These are phyloP conservation scores for Paecilomyces niveus DNA, from an alignment of 2,329 filamentous ascomycete genomes.

Conservation along the genomic window DNA sequence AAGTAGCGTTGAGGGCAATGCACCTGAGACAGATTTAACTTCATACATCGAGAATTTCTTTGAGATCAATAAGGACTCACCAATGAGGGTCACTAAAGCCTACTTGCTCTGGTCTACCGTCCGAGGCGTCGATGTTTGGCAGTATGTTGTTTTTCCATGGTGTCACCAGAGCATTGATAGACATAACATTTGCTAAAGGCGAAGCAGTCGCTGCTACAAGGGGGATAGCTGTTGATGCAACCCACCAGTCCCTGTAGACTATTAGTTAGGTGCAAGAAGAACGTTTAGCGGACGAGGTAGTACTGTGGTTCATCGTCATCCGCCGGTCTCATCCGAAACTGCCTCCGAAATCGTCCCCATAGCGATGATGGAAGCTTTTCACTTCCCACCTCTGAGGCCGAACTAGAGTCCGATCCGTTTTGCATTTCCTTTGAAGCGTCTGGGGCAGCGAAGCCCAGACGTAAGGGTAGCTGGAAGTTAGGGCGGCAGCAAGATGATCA, in stretches of 20 bases:
- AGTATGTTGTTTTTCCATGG: conserved; percentile 60
- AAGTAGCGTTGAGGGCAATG: conserved; percentile 67
- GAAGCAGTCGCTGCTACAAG: conserved; percentile 78
- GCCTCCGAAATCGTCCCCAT: conserved; percentile 14
- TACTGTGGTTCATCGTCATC: conserved; percentile 37
- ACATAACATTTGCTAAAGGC: conserved; percentile 80
- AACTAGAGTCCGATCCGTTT: background rate
- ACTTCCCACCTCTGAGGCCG: background rate
- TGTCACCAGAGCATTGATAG: conserved; percentile 75
- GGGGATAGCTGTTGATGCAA: conserved; percentile 53
- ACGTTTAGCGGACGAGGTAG: background rate
- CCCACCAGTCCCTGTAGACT: conserved; percentile 39
- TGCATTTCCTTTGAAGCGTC: background rate
- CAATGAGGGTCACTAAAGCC: conserved; percentile 64
- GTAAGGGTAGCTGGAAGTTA: background rate
- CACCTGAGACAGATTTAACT: conserved; percentile 44
- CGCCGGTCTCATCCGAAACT: conserved; percentile 28
- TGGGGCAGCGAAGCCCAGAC: background rate
- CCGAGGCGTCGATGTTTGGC: conserved; percentile 39
- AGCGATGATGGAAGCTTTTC: conserved; percentile 3
- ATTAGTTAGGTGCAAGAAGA: background rate
- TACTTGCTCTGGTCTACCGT: conserved; percentile 42
- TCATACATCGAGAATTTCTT: background rate
- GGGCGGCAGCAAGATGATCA: background rate
- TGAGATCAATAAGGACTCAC: conserved; percentile 34